These are phyloP conservation scores for Castanea mollissima DNA, from an alignment of 306 rosid species.

Conservation along the genomic window DNA sequence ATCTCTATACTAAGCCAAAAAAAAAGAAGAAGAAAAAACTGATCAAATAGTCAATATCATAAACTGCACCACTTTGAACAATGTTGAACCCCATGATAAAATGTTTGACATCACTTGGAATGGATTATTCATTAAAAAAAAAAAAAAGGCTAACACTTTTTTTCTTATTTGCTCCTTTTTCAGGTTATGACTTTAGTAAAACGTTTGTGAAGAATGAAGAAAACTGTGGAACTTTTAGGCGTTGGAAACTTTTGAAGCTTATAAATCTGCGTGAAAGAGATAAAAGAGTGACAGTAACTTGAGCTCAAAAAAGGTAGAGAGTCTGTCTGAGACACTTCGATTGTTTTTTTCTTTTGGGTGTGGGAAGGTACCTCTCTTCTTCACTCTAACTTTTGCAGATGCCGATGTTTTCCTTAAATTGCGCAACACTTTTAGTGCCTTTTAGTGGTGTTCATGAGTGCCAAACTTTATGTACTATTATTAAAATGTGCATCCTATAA, in stretches of 20 bases:
- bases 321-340: constrained; percentile 18
- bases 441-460: constrained; percentile 44
- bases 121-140: too few relatives aligned
- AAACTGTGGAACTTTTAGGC: neutral
- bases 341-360: constrained; percentile 23
- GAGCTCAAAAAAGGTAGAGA: constrained; percentile 24
- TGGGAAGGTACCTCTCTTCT: constrained; percentile 20
- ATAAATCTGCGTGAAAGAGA: constrained; percentile 24
- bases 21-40: neutral
- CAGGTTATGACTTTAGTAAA: constrained; percentile 4
- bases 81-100: neutral
- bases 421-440: constrained; percentile 43
- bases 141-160: neutral
- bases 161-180: neutral
- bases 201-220: constrained; percentile 24
- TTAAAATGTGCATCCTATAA: constrained; percentile 25
- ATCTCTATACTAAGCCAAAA: constrained; percentile 24
- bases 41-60: neutral
- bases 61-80: too few relatives aligned
- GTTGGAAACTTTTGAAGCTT: constrained; percentile 14
- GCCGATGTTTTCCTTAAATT: constrained; percentile 58
- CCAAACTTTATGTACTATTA: constrained; percentile 28
- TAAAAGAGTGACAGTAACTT: constrained; percentile 28
- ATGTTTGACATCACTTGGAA: neutral
- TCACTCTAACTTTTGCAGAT: constrained; percentile 28